phyloP scores from a whole-genome alignment of 1,284 basidiomycete genomes.

The Wolfiporia cocos region DNA sequence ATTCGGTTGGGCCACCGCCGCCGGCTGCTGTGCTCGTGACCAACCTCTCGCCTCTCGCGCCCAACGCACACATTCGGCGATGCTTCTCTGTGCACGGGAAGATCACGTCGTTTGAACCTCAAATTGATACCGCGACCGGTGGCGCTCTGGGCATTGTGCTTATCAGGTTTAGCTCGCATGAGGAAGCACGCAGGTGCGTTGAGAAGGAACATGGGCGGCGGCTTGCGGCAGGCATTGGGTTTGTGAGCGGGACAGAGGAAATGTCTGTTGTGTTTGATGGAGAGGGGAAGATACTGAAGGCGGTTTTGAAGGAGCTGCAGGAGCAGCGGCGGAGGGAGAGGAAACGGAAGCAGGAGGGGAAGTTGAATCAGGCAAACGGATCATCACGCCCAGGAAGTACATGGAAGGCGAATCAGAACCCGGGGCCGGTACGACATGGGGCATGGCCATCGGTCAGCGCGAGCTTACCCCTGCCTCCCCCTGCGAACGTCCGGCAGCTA shows the following conservation, averaged over 20 bases:
- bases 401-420: constrained; percentile 14
- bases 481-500: background rate
- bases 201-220: constrained; percentile 54
- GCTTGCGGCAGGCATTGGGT: constrained; percentile 29
- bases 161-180: constrained; percentile 60
- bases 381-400: constrained; percentile 17
- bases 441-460: constrained; percentile 8
- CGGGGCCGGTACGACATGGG: constrained; percentile 6
- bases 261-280: constrained; percentile 60
- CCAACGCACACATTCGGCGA: constrained; percentile 58
- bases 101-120: constrained; percentile 70
- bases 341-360: constrained; percentile 31
- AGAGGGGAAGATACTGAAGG: constrained; percentile 50
- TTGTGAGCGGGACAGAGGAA: constrained; percentile 27
- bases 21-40: constrained; percentile 73
- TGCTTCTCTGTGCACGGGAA: constrained; percentile 68
- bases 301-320: constrained; percentile 56
- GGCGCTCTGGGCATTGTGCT: constrained; percentile 80
- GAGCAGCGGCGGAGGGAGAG: constrained; percentile 44
- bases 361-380: constrained; percentile 17
- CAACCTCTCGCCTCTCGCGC: constrained; percentile 68
- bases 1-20: constrained; percentile 74
- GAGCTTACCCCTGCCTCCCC: constrained; percentile 15
- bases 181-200: constrained; percentile 59
- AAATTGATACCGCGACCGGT: constrained; percentile 78